Conservation (phyloP, 164 flowering plant genomes). For the Litsea cubeba region DNA sequence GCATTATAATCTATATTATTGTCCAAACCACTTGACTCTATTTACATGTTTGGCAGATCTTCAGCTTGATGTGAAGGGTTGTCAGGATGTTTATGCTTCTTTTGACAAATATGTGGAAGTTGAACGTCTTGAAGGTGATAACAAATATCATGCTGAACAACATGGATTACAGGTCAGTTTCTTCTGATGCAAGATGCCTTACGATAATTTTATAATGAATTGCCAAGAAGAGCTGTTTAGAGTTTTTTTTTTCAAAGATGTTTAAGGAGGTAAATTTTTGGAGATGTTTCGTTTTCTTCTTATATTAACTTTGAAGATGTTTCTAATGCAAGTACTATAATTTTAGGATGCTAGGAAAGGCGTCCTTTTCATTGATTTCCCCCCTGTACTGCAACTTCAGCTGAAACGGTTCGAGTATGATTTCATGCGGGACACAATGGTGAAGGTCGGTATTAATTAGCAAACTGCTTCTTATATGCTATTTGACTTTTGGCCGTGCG, state of each 20-base stretch:
- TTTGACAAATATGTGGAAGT: slow-evolving; percentile 96
- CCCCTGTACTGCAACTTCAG: slow-evolving; percentile 72
- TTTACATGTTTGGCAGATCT: slow-evolving; percentile 48
- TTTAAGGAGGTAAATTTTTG: background rate
- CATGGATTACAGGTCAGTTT: slow-evolving; percentile 78
- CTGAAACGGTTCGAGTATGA: slow-evolving; percentile 66
- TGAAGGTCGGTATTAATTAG: slow-evolving; percentile 43
- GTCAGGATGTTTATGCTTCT: slow-evolving; percentile 90
- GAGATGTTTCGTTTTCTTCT: background rate
- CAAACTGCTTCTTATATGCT: background rate
- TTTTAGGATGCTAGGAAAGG: slow-evolving; percentile 64
- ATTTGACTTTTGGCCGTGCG: background rate
- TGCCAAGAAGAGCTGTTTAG: background rate
- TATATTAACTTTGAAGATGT: background rate
- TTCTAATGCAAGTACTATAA: background rate
- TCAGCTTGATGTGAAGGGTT: slow-evolving; percentile 96
- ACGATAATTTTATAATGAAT: background rate
- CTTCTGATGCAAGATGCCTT: slow-evolving; percentile 1
- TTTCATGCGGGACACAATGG: slow-evolving; percentile 72
- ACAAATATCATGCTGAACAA: slow-evolving; percentile 91
- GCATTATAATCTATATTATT: slow-evolving; percentile 1
- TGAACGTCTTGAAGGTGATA: slow-evolving; percentile 91
- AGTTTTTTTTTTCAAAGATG: background rate
- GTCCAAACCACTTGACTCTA: background rate
- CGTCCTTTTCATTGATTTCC: slow-evolving; percentile 56